Evolutionary conservation across 148 eudicot genomes (phyloP).

Genomic region (Diospyros kaki): DNA sequence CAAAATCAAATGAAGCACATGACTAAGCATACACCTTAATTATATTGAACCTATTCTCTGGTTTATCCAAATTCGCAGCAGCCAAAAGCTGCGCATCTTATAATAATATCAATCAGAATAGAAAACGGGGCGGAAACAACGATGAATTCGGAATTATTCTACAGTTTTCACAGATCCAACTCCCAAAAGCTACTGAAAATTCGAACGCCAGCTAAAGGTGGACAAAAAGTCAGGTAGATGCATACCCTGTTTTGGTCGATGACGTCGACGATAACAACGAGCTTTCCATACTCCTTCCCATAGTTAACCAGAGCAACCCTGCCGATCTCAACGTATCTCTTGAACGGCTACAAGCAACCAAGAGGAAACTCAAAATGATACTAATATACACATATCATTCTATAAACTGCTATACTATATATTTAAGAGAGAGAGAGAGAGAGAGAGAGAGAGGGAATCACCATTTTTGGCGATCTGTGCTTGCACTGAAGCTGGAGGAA

Average conservation of each 20-base stretch:
- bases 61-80: too few relatives aligned
- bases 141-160: too few relatives aligned
- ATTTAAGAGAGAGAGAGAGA: neutral
- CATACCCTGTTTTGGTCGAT: slow-evolving; percentile 22
- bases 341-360: slow-evolving; percentile 20
- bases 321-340: slow-evolving; percentile 25
- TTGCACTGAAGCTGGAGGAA: too few relatives aligned
- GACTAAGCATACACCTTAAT: too few relatives aligned
- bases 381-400: neutral
- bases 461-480: slow-evolving; percentile 12
- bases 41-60: too few relatives aligned
- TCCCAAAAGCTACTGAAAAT: too few relatives aligned
- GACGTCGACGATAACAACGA: slow-evolving; percentile 25
- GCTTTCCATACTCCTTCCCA: slow-evolving; percentile 22
- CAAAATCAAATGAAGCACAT: too few relatives aligned
- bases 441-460: neutral
- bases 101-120: too few relatives aligned
- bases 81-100: too few relatives aligned
- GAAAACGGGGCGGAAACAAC: too few relatives aligned
- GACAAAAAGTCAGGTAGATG: neutral
- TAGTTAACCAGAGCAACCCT: slow-evolving; percentile 25
- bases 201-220: neutral
- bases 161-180: too few relatives aligned
- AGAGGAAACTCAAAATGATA: neutral
- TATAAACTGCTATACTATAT: neutral